Evolutionary conservation across 768 basidiomycete genomes (phyloP).

Genomic region (Wakefieldia striispora): DNA sequence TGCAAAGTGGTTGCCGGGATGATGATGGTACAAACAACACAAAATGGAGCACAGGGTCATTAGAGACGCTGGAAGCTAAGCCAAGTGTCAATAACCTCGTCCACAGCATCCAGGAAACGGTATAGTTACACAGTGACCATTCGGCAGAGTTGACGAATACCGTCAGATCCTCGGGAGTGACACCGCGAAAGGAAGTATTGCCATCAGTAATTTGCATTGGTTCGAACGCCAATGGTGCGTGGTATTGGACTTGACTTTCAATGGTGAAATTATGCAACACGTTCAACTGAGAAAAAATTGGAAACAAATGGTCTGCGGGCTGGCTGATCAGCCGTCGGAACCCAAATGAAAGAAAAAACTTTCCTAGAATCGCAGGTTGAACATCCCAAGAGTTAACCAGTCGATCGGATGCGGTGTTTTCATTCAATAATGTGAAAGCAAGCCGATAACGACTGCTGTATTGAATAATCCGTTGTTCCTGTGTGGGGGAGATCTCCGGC

Average conservation of each 20-base stretch:
- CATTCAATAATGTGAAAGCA: slow-evolving; percentile 90
- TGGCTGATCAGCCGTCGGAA: slow-evolving; percentile 16
- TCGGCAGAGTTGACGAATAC: slow-evolving; percentile 95
- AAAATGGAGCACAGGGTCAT: slow-evolving; percentile 93
- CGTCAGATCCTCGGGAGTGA: slow-evolving; percentile 81
- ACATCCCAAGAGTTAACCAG: slow-evolving; percentile 73
- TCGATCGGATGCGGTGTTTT: slow-evolving; percentile 71
- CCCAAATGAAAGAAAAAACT: slow-evolving; percentile 29
- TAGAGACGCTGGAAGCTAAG: slow-evolving; percentile 86
- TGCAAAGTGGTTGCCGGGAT: slow-evolving; percentile 63
- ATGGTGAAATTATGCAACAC: slow-evolving; percentile 87
- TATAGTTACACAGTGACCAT: slow-evolving; percentile 79
- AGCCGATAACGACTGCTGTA: slow-evolving; percentile 83
- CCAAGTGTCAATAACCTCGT: slow-evolving; percentile 3
- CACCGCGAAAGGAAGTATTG: slow-evolving; percentile 44
- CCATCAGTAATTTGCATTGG: slow-evolving; percentile 40
- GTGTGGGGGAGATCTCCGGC: slow-evolving; percentile 45
- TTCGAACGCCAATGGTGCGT: slow-evolving; percentile 84
- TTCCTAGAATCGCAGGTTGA: slow-evolving; percentile 58
- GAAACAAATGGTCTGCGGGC: slow-evolving; percentile 62
- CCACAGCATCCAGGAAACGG: slow-evolving; percentile 14
- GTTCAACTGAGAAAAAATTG: slow-evolving; percentile 57
- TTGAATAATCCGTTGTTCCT: slow-evolving; percentile 57
- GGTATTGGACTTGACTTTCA: slow-evolving; percentile 92
- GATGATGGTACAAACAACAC: slow-evolving; percentile 82